Conservation (phyloP, 352 stramenopile genomes). For the Phytophthora meadii region DNA sequence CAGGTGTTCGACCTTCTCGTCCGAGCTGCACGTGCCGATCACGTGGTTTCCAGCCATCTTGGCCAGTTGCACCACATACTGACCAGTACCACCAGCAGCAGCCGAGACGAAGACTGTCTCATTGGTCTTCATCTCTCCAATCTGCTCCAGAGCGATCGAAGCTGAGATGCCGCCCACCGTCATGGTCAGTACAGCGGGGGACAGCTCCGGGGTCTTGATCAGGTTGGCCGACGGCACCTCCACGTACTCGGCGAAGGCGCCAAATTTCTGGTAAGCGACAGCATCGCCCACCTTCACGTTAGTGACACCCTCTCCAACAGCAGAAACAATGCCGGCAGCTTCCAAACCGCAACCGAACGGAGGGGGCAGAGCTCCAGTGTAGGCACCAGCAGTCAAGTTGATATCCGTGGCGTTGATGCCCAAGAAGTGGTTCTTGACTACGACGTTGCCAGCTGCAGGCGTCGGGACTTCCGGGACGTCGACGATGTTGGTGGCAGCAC, state of each 20-base stretch:
- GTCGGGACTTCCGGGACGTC: constrained; percentile 33
- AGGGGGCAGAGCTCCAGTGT: constrained; percentile 33
- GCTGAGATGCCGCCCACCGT: constrained; percentile 32
- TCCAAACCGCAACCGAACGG: constrained; percentile 63
- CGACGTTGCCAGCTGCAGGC: constrained; percentile 19
- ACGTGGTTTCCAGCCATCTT: constrained; percentile 37
- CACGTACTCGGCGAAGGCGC: constrained; percentile 30
- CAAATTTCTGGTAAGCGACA: constrained; percentile 48
- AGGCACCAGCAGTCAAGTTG: constrained; percentile 51
- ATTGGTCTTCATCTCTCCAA: constrained; percentile 33
- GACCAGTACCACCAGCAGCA: constrained; percentile 30
- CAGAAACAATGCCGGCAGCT: constrained; percentile 44
- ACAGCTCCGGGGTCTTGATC: constrained; percentile 32
- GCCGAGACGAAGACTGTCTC: constrained; percentile 35
- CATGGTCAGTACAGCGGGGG: constrained; percentile 25
- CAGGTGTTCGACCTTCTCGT: constrained; percentile 27
- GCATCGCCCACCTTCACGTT: constrained; percentile 51
- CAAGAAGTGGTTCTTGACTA: constrained; percentile 43
- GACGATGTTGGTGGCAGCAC: constrained; percentile 28
- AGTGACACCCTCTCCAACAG: constrained; percentile 44
- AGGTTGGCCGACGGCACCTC: constrained; percentile 23
- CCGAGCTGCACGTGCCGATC: constrained; percentile 36
- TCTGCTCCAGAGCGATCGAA: constrained; percentile 31
- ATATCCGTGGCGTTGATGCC: constrained; percentile 64
- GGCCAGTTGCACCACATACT: constrained; percentile 32